Percentiles rank a stretch among this genome's conserved stretches.
phyloP scores from a whole-genome alignment of 2,329 filamentous ascomycete species.

The Plectosphaerella cucumerina region DNA sequence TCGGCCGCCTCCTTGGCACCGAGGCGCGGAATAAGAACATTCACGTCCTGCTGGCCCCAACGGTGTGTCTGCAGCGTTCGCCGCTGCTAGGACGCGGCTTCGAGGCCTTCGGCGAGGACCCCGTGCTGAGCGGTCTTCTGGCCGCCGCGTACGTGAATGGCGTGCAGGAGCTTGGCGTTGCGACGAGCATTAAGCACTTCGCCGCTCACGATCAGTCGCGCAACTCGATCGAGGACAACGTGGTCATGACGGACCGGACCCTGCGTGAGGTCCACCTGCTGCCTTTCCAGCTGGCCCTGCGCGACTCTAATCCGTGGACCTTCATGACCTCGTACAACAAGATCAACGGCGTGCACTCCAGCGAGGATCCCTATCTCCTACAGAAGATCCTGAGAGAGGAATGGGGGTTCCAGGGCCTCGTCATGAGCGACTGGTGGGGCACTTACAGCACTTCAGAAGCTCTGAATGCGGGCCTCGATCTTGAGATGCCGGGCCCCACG shows the following conservation, averaged over 20 bases:
- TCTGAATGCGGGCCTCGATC: constrained; percentile 47
- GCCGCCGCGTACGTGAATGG: constrained; percentile 50
- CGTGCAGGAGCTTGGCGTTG: constrained; percentile 51
- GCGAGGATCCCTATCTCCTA: constrained; percentile 47
- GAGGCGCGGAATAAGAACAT: constrained; percentile 53
- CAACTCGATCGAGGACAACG: constrained; percentile 50
- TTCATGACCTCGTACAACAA: constrained; percentile 60
- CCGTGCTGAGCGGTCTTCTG: constrained; percentile 49
- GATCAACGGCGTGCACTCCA: constrained; percentile 52
- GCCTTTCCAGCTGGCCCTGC: constrained; percentile 53
- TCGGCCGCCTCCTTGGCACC: constrained; percentile 38
- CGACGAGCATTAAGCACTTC: constrained; percentile 57
- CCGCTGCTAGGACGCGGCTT: constrained; percentile 56
- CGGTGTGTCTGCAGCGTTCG: constrained; percentile 58
- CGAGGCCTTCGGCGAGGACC: constrained; percentile 55
- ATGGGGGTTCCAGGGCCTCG: constrained; percentile 52
- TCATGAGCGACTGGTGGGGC: constrained; percentile 58
- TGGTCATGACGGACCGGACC: constrained; percentile 49
- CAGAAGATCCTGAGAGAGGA: constrained; percentile 48
- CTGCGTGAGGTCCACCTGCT: constrained; percentile 53
- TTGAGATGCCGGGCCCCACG: constrained; percentile 57
- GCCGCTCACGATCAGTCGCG: constrained; percentile 59
- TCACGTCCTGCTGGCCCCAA: constrained; percentile 57
- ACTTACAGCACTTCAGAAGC: constrained; percentile 50
- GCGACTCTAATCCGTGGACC: constrained; percentile 45